Base-by-base conservation (phyloP, 2,329 filamentous ascomycete genomes). In the Aspergillus neoniger region DNA sequence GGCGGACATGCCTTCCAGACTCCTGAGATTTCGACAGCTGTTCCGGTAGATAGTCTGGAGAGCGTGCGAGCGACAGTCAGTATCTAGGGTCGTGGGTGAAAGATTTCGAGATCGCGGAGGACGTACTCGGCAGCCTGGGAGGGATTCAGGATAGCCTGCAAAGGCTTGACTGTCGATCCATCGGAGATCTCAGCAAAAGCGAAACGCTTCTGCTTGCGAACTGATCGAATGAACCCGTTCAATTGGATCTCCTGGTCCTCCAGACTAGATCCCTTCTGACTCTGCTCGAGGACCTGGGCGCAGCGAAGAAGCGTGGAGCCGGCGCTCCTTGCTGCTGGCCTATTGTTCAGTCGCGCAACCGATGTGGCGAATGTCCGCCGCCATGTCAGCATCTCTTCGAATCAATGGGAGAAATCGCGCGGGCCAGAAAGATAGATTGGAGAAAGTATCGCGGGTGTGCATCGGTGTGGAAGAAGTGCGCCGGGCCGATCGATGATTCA, bases 161-260 rank as follows among this genome's bases (percentile, higher is more conserved):
- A 76, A 28, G 91, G 82, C 63, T 88, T 82, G 67, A 91, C 81
- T 44, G 90, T 92, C 12, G 92, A 96, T 48, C 95, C 95, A 81
- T 99, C 95, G 10, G 89, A 89, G 55, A 98, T 82, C 61, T 92
- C 86, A 55, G 93, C 89, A 78, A 99, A 98, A 5, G 90, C 88
- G 61, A 90, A 83, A 21, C 85, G 85, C 75, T 97, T 96, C 81
- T 96, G 92, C 74, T 91, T 91, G 63, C 94, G 86, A 62, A 96
- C 88, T 4, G 91, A 94, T 64, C 91, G 86, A 58, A 97, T 84
- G 79, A 90, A 94, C 63, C 93, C 94, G 73, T 90, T 85, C 67
- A 96, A 81, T 59, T 83, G 82, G 51, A 89, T 67, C 57, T 78
- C 69, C 61, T 74, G 69, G 61, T 77, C 70, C 60, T 79, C 76